Evolutionary conservation across 345 rosid genomes (phyloP).

Genomic region (Aurinia saxatilis): DNA sequence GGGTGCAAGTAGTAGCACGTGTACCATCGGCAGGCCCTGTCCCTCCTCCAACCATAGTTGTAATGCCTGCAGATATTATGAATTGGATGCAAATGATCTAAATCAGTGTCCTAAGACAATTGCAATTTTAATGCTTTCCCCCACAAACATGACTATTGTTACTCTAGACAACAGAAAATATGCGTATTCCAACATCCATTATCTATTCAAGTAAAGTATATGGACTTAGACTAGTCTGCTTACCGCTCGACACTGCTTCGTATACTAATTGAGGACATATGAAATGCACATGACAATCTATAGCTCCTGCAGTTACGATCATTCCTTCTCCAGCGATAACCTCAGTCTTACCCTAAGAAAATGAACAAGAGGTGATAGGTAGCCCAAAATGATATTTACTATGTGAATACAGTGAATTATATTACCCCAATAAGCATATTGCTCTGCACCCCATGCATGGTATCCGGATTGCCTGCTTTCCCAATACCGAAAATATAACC

Average conservation of each 20-base stretch:
- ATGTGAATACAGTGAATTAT: not conserved
- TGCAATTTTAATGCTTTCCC: not conserved
- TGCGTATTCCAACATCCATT: not conserved
- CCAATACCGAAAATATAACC: slow-evolving; percentile 61
- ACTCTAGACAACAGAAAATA: not conserved
- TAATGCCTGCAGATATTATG: slow-evolving; percentile 50
- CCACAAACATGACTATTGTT: not conserved
- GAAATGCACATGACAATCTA: slow-evolving; percentile 97
- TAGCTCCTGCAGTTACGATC: slow-evolving; percentile 92
- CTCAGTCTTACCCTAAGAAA: slow-evolving; percentile 64
- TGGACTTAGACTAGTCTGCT: slow-evolving; percentile 24
- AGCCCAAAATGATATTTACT: not conserved
- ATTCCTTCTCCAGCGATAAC: slow-evolving; percentile 92
- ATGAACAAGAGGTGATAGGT: slow-evolving; percentile 14
- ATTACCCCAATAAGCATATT: slow-evolving; percentile 82
- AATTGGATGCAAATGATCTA: not conserved
- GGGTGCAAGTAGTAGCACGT: slow-evolving; percentile 96
- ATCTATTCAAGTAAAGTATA: not conserved
- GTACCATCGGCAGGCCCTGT: slow-evolving; percentile 98
- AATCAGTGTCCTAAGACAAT: not conserved
- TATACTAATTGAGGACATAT: slow-evolving; percentile 88
- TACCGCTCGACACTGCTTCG: slow-evolving; percentile 97
- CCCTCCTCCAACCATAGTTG: slow-evolving; percentile 94
- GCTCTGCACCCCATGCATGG: slow-evolving; percentile 53
- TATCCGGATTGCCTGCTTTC: slow-evolving; percentile 88